A percentile compares a stretch with the other conserved stretches of the same genome.
Evolutionary conservation across 2,329 filamentous ascomycete species (phyloP).

Genomic region (Aspergillus candidus): DNA sequence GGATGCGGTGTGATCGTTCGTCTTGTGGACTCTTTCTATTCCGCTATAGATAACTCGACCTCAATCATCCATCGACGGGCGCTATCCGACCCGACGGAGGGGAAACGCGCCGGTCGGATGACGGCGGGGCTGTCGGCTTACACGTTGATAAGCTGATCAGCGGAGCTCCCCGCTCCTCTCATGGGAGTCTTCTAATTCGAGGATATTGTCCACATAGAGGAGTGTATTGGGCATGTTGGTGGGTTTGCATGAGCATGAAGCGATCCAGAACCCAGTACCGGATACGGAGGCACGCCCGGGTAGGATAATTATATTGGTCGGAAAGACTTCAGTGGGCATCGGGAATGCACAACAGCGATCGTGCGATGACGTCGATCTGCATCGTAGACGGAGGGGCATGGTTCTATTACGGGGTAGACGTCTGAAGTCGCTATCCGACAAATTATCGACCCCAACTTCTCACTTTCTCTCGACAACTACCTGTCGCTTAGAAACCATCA

Average conservation of each 20-base stretch:
- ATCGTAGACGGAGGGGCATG: neutral
- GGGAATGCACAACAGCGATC: neutral
- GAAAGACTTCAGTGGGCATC: too few relatives aligned
- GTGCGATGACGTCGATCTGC: slow-evolving; percentile 1
- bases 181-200: slow-evolving; percentile 2
- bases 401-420: neutral
- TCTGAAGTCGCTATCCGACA: too few relatives aligned
- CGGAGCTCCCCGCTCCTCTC: neutral
- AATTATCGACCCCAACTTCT: too few relatives aligned
- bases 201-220: neutral
- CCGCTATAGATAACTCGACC: neutral
- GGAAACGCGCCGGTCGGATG: slow-evolving; percentile 16
- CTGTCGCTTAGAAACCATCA: neutral
- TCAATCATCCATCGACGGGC: neutral
- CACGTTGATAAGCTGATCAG: slow-evolving; percentile 9
- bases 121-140: slow-evolving; percentile 11
- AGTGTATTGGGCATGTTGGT: neutral
- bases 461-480: neutral
- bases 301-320: too few relatives aligned
- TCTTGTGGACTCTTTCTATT: neutral
- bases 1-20: slow-evolving; percentile 10
- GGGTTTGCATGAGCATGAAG: too few relatives aligned
- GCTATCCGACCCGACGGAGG: slow-evolving; percentile 22
- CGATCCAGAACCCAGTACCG: too few relatives aligned
- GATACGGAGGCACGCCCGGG: too few relatives aligned